phyloP scores from a whole-genome alignment of 495 filamentous ascomycete genomes.

The Xylaria castorea region DNA sequence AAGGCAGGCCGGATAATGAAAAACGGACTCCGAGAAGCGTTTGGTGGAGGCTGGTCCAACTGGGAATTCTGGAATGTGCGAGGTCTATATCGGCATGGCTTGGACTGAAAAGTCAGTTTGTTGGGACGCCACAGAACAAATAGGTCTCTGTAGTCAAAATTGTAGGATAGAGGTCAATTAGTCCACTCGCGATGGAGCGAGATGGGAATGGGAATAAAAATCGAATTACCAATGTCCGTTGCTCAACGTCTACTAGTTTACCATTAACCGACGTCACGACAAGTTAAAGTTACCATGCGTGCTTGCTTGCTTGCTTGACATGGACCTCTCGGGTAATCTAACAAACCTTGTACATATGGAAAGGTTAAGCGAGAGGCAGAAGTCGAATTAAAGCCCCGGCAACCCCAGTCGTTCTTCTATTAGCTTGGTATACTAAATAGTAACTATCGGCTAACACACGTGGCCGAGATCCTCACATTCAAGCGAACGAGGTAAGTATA shows the following conservation, averaged over 20 bases:
- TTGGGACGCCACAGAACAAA: neutral
- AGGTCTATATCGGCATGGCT: too few relatives aligned
- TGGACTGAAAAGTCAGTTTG: neutral
- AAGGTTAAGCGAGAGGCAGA: slow-evolving; percentile 19
- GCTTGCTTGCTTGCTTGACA: neutral
- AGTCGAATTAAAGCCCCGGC: neutral
- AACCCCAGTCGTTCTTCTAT: neutral
- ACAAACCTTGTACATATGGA: neutral
- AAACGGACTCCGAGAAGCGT: neutral
- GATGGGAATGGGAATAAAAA: neutral
- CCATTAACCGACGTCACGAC: neutral
- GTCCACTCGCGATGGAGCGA: neutral
- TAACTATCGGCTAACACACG: neutral
- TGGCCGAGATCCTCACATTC: neutral
- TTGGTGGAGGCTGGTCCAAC: neutral
- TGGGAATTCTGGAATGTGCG: neutral
- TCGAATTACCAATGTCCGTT: neutral
- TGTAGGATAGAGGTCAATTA: neutral
- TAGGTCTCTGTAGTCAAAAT: neutral
- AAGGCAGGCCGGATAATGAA: neutral
- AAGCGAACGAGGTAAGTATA: neutral
- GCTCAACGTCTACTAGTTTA: neutral
- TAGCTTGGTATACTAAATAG: neutral
- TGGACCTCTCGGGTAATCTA: neutral
- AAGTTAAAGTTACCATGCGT: neutral